phyloP scores from a whole-genome alignment of 345 rosid species.

The Nasturtium officinale region DNA sequence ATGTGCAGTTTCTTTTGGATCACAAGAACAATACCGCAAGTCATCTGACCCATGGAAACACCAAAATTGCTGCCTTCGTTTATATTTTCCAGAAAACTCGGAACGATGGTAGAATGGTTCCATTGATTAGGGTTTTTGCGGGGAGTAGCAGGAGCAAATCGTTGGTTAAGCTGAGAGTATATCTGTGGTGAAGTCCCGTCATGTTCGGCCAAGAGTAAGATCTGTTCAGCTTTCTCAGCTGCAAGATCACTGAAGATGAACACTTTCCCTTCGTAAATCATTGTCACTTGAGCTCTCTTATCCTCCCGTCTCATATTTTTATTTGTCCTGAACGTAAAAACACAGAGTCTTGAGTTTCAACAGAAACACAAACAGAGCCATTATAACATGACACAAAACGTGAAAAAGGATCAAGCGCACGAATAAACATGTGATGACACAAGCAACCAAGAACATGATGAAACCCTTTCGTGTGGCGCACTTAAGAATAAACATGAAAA shows the following conservation, averaged over 20 bases:
- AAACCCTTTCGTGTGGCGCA: not conserved
- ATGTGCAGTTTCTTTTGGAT: not conserved
- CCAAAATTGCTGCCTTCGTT: not conserved
- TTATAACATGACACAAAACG: not conserved
- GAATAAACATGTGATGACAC: not conserved
- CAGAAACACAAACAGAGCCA: not conserved
- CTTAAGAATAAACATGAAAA: not conserved
- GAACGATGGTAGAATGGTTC: not conserved
- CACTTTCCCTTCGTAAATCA: conserved; percentile 72
- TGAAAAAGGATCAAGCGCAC: not conserved
- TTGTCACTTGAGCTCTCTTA: conserved; percentile 53
- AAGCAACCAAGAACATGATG: not conserved
- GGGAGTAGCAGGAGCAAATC: conserved; percentile 2
- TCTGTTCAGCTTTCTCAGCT: conserved; percentile 69
- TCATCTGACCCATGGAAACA: conserved; percentile 10
- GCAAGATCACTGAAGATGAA: conserved; percentile 63
- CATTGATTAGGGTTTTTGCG: not conserved
- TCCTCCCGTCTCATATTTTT: conserved; percentile 2
- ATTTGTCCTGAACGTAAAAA: not conserved
- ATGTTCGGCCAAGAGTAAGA: conserved; percentile 58
- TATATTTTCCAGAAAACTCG: not conserved
- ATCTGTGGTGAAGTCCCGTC: conserved; percentile 41
- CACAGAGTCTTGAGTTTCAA: not conserved
- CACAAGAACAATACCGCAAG: conserved; percentile 13
- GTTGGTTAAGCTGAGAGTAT: conserved; percentile 27